Evolutionary conservation across 495 filamentous ascomycete species (phyloP), one percentile per base, ranked within the genome.

Genomic region (Xylaria flabelliformis): DNA sequence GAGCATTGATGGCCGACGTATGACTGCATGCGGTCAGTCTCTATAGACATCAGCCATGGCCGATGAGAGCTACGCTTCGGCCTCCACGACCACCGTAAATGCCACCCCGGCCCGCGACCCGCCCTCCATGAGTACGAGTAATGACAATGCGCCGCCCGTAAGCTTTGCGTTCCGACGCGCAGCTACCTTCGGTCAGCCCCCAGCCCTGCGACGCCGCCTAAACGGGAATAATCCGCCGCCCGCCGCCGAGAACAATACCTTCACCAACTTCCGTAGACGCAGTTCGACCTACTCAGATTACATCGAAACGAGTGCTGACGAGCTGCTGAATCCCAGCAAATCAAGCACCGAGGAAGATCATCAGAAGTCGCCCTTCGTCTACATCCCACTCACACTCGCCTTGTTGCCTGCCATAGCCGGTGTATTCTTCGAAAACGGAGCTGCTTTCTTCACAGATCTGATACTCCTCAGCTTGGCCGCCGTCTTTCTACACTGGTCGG

Each of bases 401-500:
- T 83, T 98, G 48, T 80, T 99, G 48, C 96, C 96, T 1, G 94
- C 95, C 0, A 73, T 97, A 19, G 95, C 89, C 0, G 96, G 95
- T 0, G 80, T 97, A 53, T 85, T 98, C 67, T 96, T 97, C 78
- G 85, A 91, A 61, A 92, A 97, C 82, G 96, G 96, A 4, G 90
- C 90, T 73, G 86, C 89, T 4, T 85, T 97, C 68, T 87, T 94
- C 46, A 97, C 95, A 2, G 96, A 99, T 76, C 79, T 96, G 10
- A 91, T 94, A 32, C 84, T 98, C 58, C 81, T 99, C 36, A 87
- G 86, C 6, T 76, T 99, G 63, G 91, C 91, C 0, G 92, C 91
- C 0, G 86, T 98, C 6, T 97, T 98, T 74, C 84, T 99, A 65
- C 95, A 98, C 79, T 98, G 94, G 95, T 94, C 93, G 24, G 91